Percentiles rank a stretch among this genome's conserved stretches.
phyloP scores from a whole-genome alignment of 768 basidiomycete genomes.

The Agaricus blazei region DNA sequence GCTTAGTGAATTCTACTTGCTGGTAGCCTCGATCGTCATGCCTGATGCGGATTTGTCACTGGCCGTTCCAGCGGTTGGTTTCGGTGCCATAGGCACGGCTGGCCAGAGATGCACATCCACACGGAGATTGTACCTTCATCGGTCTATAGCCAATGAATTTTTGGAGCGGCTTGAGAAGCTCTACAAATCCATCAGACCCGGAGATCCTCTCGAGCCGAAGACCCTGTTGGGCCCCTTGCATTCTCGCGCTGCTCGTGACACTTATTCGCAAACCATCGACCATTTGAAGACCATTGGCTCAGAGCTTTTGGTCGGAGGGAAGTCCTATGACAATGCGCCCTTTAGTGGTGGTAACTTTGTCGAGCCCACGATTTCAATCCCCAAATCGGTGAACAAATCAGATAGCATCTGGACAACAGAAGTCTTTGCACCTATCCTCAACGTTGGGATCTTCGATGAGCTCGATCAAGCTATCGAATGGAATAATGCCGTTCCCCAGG shows the following conservation, averaged over 20 bases:
- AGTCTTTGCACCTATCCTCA: slow-evolving; percentile 86
- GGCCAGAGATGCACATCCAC: slow-evolving; percentile 89
- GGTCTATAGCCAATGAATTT: slow-evolving; percentile 70
- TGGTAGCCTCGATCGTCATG: slow-evolving; percentile 83
- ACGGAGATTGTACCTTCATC: slow-evolving; percentile 85
- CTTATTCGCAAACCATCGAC: slow-evolving; percentile 58
- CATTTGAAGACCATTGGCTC: slow-evolving; percentile 63
- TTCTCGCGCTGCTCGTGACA: slow-evolving; percentile 57
- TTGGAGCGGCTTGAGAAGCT: slow-evolving; percentile 67
- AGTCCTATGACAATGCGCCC: slow-evolving; percentile 42
- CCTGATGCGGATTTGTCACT: slow-evolving; percentile 89
- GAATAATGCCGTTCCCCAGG: slow-evolving; percentile 88
- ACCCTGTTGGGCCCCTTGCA: slow-evolving; percentile 90
- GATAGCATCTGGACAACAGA: slow-evolving; percentile 72
- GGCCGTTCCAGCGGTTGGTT: slow-evolving; percentile 87
- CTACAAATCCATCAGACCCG: slow-evolving; percentile 68
- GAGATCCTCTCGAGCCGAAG: slow-evolving; percentile 73
- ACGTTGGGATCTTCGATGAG: slow-evolving; percentile 81
- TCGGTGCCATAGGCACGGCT: slow-evolving; percentile 84
- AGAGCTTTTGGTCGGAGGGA: slow-evolving; percentile 72
- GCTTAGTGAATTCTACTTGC: slow-evolving; percentile 14
- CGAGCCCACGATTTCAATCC: slow-evolving; percentile 78
- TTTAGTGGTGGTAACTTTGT: slow-evolving; percentile 81
- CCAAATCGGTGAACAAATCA: slow-evolving; percentile 46
- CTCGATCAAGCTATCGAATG: slow-evolving; percentile 82